Evolutionary conservation across 2,329 filamentous ascomycete species (phyloP).

Genomic region (Verticillium zaregamsianum): DNA sequence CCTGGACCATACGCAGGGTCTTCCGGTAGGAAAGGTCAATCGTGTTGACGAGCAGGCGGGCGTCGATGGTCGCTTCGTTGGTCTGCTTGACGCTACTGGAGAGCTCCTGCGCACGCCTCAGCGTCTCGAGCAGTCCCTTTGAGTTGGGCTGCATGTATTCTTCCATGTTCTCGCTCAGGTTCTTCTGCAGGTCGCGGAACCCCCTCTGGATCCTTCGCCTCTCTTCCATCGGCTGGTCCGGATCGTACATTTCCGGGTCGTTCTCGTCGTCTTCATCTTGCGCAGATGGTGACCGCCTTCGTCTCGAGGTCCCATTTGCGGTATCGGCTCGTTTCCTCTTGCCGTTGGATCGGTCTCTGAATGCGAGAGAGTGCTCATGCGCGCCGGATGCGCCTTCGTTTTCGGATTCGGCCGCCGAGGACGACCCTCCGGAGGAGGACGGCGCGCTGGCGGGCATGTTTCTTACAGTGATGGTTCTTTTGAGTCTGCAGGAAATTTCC

Average conservation of each 20-base stretch:
- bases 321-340: constrained; percentile 13
- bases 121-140: constrained; percentile 58
- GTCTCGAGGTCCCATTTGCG: constrained; percentile 3
- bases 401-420: background rate
- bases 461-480: background rate
- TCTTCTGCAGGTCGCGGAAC: constrained; percentile 63
- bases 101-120: constrained; percentile 62
- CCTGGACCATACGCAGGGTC: constrained; percentile 68
- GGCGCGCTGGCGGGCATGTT: background rate
- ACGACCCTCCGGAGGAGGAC: background rate
- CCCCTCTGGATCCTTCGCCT: constrained; percentile 66
- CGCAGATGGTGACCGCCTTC: constrained; percentile 6
- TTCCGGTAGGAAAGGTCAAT: constrained; percentile 79
- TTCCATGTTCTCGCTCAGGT: constrained; percentile 62
- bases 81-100: constrained; percentile 77
- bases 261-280: constrained; percentile 13
- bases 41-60: constrained; percentile 75
- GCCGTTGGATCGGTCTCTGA: background rate
- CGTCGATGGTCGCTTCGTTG: constrained; percentile 84
- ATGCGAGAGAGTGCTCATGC: background rate
- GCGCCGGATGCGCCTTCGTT: background rate
- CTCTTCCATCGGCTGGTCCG: constrained; percentile 73
- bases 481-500: background rate
- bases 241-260: constrained; percentile 61
- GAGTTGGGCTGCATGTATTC: constrained; percentile 67